Percentiles rank a stretch among this genome's conserved stretches.
Evolutionary conservation across 805 yeast genomes (phyloP).

Genomic region (Candida nonsorbophila): DNA sequence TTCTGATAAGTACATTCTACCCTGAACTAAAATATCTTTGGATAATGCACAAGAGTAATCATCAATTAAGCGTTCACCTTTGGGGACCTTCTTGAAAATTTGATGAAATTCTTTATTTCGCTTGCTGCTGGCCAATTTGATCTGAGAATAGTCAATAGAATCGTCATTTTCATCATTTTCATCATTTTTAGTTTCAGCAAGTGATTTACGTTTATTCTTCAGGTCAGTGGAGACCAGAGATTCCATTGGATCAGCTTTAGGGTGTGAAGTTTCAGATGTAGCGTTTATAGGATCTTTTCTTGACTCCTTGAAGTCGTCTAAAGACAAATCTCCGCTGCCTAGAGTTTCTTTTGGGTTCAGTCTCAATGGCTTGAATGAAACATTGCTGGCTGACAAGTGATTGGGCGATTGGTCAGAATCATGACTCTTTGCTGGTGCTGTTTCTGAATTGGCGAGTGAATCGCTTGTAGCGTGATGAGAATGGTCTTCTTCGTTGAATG

Average conservation of each 20-base stretch:
- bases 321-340: conserved; percentile 42
- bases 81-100: conserved; percentile 48
- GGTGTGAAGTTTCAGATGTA: conserved; percentile 12
- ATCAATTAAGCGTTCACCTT: conserved; percentile 49
- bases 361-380: conserved; percentile 44
- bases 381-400: conserved; percentile 12
- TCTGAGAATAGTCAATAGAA: conserved; percentile 8
- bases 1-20: conserved; percentile 55
- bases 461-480: no score
- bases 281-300: conserved; percentile 11
- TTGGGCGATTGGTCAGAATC: neutral
- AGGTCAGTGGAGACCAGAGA: no score
- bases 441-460: no score
- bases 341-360: conserved; percentile 42
- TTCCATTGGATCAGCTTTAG: no score
- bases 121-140: conserved; percentile 40
- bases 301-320: conserved; percentile 12
- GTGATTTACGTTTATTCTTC: no score
- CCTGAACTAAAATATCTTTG: conserved; percentile 63
- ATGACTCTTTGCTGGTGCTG: neutral
- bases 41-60: conserved; percentile 65
- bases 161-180: conserved; percentile 7
- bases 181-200: no score
- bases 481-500: no score
- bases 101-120: conserved; percentile 58